Conservation (phyloP, 2,329 filamentous ascomycete genomes). For the Sporothrix euskadiensis region DNA sequence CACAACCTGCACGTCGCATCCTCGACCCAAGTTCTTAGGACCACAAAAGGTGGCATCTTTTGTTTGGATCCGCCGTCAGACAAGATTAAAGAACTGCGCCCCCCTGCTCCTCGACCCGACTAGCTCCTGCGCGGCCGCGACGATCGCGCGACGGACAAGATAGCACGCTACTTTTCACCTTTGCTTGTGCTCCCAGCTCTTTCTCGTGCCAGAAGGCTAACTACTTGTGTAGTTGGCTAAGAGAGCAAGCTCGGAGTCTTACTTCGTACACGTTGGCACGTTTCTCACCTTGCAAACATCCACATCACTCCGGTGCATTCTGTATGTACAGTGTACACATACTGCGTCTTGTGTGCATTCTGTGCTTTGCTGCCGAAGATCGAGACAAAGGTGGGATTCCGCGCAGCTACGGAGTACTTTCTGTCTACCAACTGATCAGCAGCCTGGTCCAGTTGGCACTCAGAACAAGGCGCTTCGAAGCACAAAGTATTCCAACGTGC, state of each 20-base stretch:
- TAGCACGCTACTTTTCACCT: slow-evolving; percentile 18
- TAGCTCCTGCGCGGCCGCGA: slow-evolving; percentile 28
- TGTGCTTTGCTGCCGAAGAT: background rate
- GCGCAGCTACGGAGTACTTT: background rate
- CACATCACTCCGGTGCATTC: background rate
- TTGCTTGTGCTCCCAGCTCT: background rate
- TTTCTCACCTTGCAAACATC: slow-evolving; percentile 6
- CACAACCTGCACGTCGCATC: background rate
- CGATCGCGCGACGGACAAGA: slow-evolving; percentile 31
- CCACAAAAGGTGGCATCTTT: slow-evolving; percentile 8
- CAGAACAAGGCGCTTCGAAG: background rate
- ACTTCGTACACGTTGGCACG: slow-evolving; percentile 4
- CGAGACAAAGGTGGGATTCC: slow-evolving; percentile 13
- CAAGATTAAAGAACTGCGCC: slow-evolving; percentile 29
- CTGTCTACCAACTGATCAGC: background rate
- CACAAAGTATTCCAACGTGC: background rate
- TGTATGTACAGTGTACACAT: background rate
- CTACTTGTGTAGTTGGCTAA: too few species aligned
- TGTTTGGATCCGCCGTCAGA: slow-evolving; percentile 26
- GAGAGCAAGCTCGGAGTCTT: background rate
- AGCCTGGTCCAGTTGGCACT: background rate
- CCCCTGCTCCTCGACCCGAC: slow-evolving; percentile 15
- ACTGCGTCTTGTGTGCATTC: background rate
- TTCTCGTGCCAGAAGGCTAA: background rate
- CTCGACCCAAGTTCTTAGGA: background rate